Conservation (phyloP, 805 yeast species). For the Ogataea degrootiae region DNA sequence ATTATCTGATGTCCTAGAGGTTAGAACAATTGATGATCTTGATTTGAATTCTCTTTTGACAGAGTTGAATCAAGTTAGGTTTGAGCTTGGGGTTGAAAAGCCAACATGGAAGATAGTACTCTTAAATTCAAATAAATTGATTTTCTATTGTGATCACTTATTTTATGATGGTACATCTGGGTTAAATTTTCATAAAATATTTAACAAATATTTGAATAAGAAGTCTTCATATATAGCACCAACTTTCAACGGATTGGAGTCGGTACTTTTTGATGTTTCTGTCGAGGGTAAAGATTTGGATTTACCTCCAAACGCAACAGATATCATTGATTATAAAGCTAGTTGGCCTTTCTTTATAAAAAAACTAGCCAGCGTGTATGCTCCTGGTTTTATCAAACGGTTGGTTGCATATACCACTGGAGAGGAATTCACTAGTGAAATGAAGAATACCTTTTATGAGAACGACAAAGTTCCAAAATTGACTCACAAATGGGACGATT, state of each 20-base stretch:
- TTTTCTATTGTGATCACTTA: constrained; percentile 27
- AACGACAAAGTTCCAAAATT: constrained; percentile 1
- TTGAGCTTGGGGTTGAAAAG: constrained; percentile 1
- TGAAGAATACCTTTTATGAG: not conserved
- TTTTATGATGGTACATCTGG: constrained; percentile 34
- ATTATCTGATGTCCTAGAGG: constrained; percentile 15
- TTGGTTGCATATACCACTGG: not conserved
- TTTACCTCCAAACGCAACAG: constrained; percentile 2
- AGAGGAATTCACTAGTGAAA: not conserved
- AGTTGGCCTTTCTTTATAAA: not conserved
- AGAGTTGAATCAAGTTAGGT: not conserved
- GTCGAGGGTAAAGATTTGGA: not conserved
- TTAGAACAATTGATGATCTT: constrained; percentile 5
- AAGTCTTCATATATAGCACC: constrained; percentile 4
- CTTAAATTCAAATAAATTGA: constrained; percentile 9
- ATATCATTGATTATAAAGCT: constrained; percentile 8
- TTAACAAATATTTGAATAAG: constrained; percentile 18
- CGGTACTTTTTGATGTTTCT: constrained; percentile 3
- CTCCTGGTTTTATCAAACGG: not conserved
- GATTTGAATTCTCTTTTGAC: constrained; percentile 4
- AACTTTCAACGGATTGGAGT: not conserved
- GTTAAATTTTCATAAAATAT: constrained; percentile 20
- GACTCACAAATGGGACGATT: constrained; percentile 3
- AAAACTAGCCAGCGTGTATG: not conserved
- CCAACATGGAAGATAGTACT: constrained; percentile 22